Base-by-base conservation (phyloP, 768 basidiomycete species). In the Boletus reticuloceps region DNA sequence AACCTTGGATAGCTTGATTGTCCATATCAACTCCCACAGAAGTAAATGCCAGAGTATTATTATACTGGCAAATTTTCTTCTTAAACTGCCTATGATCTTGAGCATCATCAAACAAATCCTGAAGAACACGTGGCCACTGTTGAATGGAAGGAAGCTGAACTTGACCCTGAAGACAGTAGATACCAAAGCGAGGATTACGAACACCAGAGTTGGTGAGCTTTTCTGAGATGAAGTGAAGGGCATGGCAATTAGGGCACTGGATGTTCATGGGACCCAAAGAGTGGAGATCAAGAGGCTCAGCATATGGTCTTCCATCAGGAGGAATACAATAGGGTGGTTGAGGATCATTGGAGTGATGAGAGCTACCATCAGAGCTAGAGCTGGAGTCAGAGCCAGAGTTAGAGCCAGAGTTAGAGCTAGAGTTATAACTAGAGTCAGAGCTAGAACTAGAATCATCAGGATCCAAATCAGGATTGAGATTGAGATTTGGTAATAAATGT, bases 41-140 rank as follows among this genome's bases (percentile, higher is more conserved):
- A 1, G 58, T 60, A 13, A 60, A 58, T 0, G 58, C 51, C 11
- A 59, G 2, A 6, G 42, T 12, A 45, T 51, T 58, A 50, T 80
- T 81, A 41, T 79, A 79, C 27, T 74, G 70, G 12, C 70, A 59
- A 9, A 78, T 76, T 6, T 77, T 61, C 6, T 59, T 51, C 2
- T 68, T 69, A 29, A 77, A 77, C 0, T 38, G 9, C 0, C 3
- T 34, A 1, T 0, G 3, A 46, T 60, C 49, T 6, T 61, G 51
- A 25, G 54, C 55, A 11, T 67, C 48, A 36, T 60, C 43, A 42
- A 59, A 64, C 1, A 68, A 31, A 17, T 50, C 10, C 1, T 65
- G 58, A 4, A 62, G 34, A 0, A 2, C 17, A 4, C 9, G 43
- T 2, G 71, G 71, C 47, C 58, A 68, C 1, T 54, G 25, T 19